These are phyloP conservation scores for Xylaria multiplex DNA, from an alignment of 2,329 filamentous ascomycete species.

Conservation along the genomic window DNA sequence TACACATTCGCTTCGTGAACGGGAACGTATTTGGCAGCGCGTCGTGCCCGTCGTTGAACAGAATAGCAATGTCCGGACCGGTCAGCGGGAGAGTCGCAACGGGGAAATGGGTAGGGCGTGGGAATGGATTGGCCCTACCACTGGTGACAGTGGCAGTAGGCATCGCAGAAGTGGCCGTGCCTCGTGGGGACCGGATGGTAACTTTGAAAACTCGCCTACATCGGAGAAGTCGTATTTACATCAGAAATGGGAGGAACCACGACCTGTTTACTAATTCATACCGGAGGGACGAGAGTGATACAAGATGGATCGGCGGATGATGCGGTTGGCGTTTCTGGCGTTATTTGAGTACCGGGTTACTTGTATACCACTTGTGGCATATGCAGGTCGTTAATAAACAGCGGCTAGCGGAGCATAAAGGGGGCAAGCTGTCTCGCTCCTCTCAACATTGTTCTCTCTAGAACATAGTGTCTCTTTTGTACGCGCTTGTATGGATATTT, in stretches of 20 bases:
- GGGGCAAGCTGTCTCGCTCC: constrained; percentile 2
- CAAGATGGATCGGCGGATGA: neutral
- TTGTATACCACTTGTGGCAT: constrained; percentile 1
- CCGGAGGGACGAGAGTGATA: neutral
- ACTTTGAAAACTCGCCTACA: constrained; percentile 48
- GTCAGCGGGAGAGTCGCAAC: constrained; percentile 73
- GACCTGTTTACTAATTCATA: constrained; percentile 48
- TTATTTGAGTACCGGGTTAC: constrained; percentile 14
- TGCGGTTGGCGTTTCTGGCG: constrained; percentile 31
- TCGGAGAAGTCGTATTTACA: constrained; percentile 46
- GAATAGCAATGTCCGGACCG: constrained; percentile 88
- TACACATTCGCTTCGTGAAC: constrained; percentile 78
- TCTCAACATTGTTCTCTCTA: constrained; percentile 5
- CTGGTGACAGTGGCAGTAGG: constrained; percentile 54
- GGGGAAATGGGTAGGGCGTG: constrained; percentile 74
- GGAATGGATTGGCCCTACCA: constrained; percentile 74
- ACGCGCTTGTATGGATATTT: constrained; percentile 23
- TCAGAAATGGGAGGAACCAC: constrained; percentile 54
- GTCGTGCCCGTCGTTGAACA: constrained; percentile 88
- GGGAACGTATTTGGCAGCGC: constrained; percentile 84
- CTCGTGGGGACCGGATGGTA: constrained; percentile 56
- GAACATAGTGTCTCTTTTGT: constrained; percentile 24
- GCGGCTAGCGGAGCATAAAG: neutral
- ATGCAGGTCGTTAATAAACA: constrained; percentile 1
- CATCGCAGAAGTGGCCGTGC: constrained; percentile 64